These are phyloP conservation scores for Podospora bellae-mahoneyi DNA, from an alignment of 495 filamentous ascomycete species.

Conservation along the genomic window DNA sequence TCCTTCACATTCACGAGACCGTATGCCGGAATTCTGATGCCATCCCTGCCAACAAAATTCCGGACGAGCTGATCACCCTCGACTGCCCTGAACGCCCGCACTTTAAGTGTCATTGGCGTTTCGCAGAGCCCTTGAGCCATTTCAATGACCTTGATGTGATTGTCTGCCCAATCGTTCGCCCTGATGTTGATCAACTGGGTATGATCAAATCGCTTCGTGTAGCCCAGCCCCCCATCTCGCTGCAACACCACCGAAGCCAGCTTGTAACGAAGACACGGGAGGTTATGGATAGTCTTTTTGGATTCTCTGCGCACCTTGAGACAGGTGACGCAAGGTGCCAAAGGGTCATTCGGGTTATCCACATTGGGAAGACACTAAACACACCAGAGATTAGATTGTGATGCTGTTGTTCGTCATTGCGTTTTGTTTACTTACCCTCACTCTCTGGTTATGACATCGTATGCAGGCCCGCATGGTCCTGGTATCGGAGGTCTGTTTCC, in stretches of 20 bases:
- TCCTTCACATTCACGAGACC: neutral
- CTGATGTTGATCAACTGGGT: conserved; percentile 39
- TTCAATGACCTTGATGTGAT: conserved; percentile 25
- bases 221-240: conserved; percentile 37
- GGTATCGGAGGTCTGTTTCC: conserved; percentile 15
- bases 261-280: conserved; percentile 42
- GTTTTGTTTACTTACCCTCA: conserved; percentile 34
- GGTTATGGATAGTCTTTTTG: conserved; percentile 45
- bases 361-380: conserved; percentile 24
- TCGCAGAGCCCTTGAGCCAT: conserved; percentile 33
- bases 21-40: neutral
- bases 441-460: conserved; percentile 44
- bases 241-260: conserved; percentile 36
- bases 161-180: conserved; percentile 26
- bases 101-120: neutral
- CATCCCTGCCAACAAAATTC: neutral
- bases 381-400: neutral
- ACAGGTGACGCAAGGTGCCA: conserved; percentile 38
- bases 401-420: neutral
- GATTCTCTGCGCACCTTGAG: conserved; percentile 32
- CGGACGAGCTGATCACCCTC: neutral
- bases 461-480: conserved; percentile 37
- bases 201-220: conserved; percentile 41
- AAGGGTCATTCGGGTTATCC: conserved; percentile 29
- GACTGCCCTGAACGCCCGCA: neutral